Conservation (phyloP, 768 basidiomycete species). For the Pleurotus eryngii region DNA sequence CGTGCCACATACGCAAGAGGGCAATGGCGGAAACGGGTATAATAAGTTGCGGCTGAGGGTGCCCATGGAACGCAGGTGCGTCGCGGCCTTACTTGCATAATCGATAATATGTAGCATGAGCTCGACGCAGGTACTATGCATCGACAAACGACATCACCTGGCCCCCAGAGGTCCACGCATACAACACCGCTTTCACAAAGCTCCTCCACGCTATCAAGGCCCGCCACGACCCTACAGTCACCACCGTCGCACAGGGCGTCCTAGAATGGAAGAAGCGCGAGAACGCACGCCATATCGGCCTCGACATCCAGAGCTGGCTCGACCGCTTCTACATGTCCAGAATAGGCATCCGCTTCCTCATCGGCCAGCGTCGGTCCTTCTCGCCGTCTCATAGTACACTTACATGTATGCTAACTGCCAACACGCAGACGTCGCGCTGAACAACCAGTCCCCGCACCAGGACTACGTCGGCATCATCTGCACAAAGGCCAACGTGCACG, state of each 20-base stretch:
- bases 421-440: slow-evolving; percentile 97
- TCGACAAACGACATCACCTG: slow-evolving; percentile 66
- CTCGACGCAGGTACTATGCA: slow-evolving; percentile 73
- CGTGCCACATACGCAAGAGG: slow-evolving; percentile 15
- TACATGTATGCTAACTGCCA: too few relatives aligned
- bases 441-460: slow-evolving; percentile 83
- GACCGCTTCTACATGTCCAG: slow-evolving; percentile 97
- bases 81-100: neutral
- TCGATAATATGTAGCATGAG: neutral
- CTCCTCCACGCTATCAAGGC: slow-evolving; percentile 85
- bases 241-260: slow-evolving; percentile 94
- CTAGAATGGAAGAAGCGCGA: slow-evolving; percentile 89
- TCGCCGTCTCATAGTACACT: too few relatives aligned
- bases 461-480: slow-evolving; percentile 98
- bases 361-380: slow-evolving; percentile 98
- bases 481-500: slow-evolving; percentile 90
- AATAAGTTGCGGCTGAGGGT: slow-evolving; percentile 69
- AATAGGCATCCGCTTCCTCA: slow-evolving; percentile 94
- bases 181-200: slow-evolving; percentile 89
- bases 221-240: slow-evolving; percentile 96
- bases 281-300: slow-evolving; percentile 67
- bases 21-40: slow-evolving; percentile 36
- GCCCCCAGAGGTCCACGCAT: slow-evolving; percentile 93
- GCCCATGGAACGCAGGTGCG: slow-evolving; percentile 80
- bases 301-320: slow-evolving; percentile 92